Evolutionary conservation across 306 rosid genomes (phyloP).

Genomic region (Sindora glabra): DNA sequence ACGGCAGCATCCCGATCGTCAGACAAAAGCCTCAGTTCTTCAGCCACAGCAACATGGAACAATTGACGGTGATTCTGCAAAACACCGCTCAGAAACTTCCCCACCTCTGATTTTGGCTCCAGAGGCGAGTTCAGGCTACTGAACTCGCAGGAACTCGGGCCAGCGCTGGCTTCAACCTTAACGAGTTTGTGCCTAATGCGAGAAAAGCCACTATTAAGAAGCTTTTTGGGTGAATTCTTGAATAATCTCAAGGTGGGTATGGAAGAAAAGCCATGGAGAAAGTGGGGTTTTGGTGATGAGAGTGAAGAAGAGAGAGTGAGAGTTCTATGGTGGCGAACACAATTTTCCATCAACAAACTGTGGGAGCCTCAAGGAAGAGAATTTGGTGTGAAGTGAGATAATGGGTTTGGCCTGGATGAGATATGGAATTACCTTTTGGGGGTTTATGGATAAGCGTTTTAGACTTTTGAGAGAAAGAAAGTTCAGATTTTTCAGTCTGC

Average conservation of each 20-base stretch:
- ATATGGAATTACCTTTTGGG: not conserved
- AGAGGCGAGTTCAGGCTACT: slow-evolving; percentile 68
- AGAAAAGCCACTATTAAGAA: not conserved
- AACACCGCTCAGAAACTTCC: slow-evolving; percentile 53
- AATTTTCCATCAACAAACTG: slow-evolving; percentile 32
- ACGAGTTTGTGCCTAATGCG: not conserved
- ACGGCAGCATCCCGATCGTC: slow-evolving; percentile 58
- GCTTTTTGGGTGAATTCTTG: not conserved
- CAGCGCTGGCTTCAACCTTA: slow-evolving; percentile 12
- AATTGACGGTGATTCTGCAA: slow-evolving; percentile 77
- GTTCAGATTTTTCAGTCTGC: not conserved
- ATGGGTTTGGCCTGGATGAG: not conserved
- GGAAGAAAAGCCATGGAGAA: not conserved
- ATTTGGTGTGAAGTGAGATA: not conserved
- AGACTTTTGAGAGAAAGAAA: not conserved
- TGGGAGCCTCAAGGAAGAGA: not conserved
- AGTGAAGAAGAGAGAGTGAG: not conserved
- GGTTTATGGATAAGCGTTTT: slow-evolving; percentile 8
- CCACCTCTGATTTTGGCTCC: slow-evolving; percentile 50
- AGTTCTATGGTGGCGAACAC: slow-evolving; percentile 1
- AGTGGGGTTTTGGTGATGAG: not conserved
- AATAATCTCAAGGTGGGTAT: slow-evolving; percentile 8
- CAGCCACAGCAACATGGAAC: slow-evolving; percentile 63
- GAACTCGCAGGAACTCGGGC: slow-evolving; percentile 29
- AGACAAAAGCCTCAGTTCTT: slow-evolving; percentile 60